Percentiles rank a stretch among this genome's conserved stretches.
These are phyloP conservation scores for Lodderomyces orthopsilosis DNA, from an alignment of 1,139 yeast species.

Conservation along the genomic window DNA sequence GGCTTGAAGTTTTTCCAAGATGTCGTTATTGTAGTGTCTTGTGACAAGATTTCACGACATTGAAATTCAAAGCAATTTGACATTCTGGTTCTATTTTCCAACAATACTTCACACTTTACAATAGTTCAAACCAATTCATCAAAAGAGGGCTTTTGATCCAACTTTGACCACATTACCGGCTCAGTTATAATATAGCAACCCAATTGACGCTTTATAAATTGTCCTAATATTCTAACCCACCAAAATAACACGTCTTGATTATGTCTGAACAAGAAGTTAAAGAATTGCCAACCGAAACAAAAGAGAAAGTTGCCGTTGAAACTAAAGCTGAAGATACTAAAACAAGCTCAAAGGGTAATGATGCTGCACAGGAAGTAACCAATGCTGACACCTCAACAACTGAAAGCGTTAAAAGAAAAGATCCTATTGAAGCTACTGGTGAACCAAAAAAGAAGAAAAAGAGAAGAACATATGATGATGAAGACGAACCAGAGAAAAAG, in stretches of 20 bases:
- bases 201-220: background rate
- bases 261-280: constrained; percentile 5
- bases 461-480: constrained; percentile 49
- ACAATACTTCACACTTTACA: background rate
- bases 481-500: constrained; percentile 31
- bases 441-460: constrained; percentile 32
- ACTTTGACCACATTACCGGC: too few relatives aligned
- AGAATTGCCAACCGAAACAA: constrained; percentile 8
- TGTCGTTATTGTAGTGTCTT: background rate
- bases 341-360: background rate
- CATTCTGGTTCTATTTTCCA: background rate
- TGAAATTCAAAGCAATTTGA: background rate
- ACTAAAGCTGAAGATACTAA: background rate
- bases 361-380: constrained; percentile 9
- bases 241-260: background rate
- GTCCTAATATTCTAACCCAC: background rate
- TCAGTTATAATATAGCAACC: too few relatives aligned
- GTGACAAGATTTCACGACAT: constrained; percentile 1
- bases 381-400: background rate
- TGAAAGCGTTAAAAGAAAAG: constrained; percentile 7
- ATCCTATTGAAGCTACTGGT: constrained; percentile 13
- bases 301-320: constrained; percentile 1
- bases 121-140: background rate
- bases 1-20: background rate
- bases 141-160: background rate